Evolutionary conservation across 2,329 filamentous ascomycete genomes (phyloP).

Genomic region (Neofusicoccum ribis): DNA sequence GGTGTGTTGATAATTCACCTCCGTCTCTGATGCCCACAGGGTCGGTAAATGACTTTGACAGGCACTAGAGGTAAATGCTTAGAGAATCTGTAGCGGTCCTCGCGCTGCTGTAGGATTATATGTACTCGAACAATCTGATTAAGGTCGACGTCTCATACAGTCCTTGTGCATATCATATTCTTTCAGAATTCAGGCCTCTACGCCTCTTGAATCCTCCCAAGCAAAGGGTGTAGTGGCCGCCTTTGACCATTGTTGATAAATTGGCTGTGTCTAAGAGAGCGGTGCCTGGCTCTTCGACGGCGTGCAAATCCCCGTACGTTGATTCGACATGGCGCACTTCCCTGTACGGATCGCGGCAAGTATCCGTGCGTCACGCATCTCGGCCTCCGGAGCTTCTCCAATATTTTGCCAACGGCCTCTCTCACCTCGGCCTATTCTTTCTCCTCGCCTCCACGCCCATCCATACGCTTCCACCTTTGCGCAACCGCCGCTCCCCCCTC

Average conservation of each 20-base stretch:
- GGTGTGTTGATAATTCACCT: too few relatives aligned
- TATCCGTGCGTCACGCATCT: constrained; percentile 5
- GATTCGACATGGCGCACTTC: constrained; percentile 8
- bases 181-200: too few relatives aligned
- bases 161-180: too few relatives aligned
- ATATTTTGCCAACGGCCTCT: constrained; percentile 9
- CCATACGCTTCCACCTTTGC: background rate
- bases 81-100: too few relatives aligned
- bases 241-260: background rate
- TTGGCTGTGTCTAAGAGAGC: background rate
- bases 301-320: constrained; percentile 11
- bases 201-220: too few relatives aligned
- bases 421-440: background rate
- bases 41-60: too few relatives aligned
- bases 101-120: too few relatives aligned
- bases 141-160: too few relatives aligned
- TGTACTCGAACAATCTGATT: too few relatives aligned
- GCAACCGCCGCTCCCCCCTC: background rate
- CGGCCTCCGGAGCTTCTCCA: constrained; percentile 12
- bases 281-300: background rate
- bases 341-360: background rate
- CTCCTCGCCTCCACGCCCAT: background rate
- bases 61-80: too few relatives aligned
- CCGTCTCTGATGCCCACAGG: too few relatives aligned
- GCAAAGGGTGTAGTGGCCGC: too few relatives aligned